Percentiles rank a stretch among this genome's conserved stretches.
phyloP scores from a whole-genome alignment of 1,284 basidiomycete species.

The Ceratobasidium sp. region DNA sequence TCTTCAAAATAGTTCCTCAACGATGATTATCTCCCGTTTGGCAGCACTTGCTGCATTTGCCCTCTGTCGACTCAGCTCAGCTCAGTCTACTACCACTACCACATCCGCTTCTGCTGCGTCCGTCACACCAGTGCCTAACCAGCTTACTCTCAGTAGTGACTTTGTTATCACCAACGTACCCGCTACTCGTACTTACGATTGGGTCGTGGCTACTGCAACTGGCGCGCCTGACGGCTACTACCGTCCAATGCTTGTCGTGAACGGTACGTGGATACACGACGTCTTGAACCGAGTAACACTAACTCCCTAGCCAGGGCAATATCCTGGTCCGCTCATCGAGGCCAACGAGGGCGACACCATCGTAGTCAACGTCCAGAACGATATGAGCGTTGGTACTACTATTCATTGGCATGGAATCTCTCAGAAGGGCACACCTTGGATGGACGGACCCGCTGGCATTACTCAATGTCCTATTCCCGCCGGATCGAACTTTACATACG shows the following conservation, averaged over 20 bases:
- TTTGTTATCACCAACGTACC: slow-evolving; percentile 35
- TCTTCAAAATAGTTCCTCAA: neutral
- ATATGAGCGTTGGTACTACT: too few species aligned
- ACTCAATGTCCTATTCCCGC: slow-evolving; percentile 52
- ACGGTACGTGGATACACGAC: slow-evolving; percentile 47
- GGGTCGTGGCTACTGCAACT: slow-evolving; percentile 21
- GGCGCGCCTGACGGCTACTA: slow-evolving; percentile 45
- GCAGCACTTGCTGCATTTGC: slow-evolving; percentile 16
- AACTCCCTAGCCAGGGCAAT: slow-evolving; percentile 11
- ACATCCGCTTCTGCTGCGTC: slow-evolving; percentile 2
- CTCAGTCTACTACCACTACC: slow-evolving; percentile 25
- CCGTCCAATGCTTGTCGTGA: slow-evolving; percentile 48
- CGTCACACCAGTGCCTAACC: slow-evolving; percentile 7
- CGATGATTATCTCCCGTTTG: slow-evolving; percentile 14
- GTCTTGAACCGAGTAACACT: slow-evolving; percentile 47
- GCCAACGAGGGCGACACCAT: too few species aligned
- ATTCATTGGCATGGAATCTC: too few species aligned
- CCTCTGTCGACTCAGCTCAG: neutral
- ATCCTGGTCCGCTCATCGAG: slow-evolving; percentile 22
- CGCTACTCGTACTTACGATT: slow-evolving; percentile 32
- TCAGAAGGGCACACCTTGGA: slow-evolving; percentile 46
- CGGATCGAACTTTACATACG: slow-evolving; percentile 49
- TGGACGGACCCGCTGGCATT: slow-evolving; percentile 48
- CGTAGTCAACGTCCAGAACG: too few species aligned
- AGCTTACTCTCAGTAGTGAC: too few species aligned